Evolutionary conservation across 2,329 filamentous ascomycete species (phyloP).

Genomic region (Corynespora cassiicola): DNA sequence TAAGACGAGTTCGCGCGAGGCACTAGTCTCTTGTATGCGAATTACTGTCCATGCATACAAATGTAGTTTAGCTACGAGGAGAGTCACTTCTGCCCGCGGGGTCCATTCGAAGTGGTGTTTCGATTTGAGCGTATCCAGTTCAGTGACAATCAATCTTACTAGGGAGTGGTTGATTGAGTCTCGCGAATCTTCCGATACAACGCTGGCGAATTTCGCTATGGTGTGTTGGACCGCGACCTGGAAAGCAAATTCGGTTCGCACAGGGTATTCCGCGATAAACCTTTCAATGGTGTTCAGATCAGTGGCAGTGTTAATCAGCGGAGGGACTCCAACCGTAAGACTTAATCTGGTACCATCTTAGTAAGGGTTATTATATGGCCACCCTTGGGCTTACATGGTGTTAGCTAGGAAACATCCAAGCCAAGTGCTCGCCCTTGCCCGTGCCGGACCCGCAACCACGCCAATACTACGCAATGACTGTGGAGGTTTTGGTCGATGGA

Average conservation of each 20-base stretch:
- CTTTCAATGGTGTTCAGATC: slow-evolving; percentile 26
- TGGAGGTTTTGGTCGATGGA: slow-evolving; percentile 20
- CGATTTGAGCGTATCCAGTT: slow-evolving; percentile 22
- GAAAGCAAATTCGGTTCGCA: slow-evolving; percentile 25
- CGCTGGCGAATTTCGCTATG: slow-evolving; percentile 24
- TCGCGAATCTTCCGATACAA: slow-evolving; percentile 22
- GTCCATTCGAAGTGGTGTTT: slow-evolving; percentile 23
- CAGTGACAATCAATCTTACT: slow-evolving; percentile 24
- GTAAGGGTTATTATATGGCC: background rate
- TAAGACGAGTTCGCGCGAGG: slow-evolving; percentile 24
- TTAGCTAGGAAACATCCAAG: slow-evolving; percentile 25
- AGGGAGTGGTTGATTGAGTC: slow-evolving; percentile 23
- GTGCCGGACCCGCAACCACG: slow-evolving; percentile 16
- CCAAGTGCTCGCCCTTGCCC: slow-evolving; percentile 25
- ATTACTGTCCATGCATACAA: slow-evolving; percentile 28
- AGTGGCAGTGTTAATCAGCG: slow-evolving; percentile 16
- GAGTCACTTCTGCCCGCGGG: slow-evolving; percentile 16
- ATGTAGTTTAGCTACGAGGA: slow-evolving; percentile 23
- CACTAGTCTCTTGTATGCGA: slow-evolving; percentile 21
- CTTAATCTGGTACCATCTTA: background rate
- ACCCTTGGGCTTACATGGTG: slow-evolving; percentile 26
- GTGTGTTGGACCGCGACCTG: slow-evolving; percentile 29
- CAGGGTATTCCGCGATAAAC: slow-evolving; percentile 20
- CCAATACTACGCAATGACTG: slow-evolving; percentile 23
- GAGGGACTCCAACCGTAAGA: slow-evolving; percentile 18